phyloP scores from a whole-genome alignment of 2,329 filamentous ascomycete genomes.

The Tolypocladium tundrense region DNA sequence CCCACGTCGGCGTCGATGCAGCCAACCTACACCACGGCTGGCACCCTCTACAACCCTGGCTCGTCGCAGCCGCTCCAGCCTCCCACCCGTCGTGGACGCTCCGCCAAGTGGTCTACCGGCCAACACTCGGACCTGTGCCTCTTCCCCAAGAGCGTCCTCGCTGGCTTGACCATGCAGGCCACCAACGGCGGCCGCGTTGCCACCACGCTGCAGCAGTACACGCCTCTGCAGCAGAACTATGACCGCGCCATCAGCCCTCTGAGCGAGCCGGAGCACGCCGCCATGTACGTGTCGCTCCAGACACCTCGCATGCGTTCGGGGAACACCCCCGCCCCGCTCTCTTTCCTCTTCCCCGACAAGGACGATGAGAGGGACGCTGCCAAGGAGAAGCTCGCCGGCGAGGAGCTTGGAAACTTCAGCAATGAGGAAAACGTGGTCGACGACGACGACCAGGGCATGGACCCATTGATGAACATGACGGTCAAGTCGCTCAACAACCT shows the following conservation, averaged over 20 bases:
- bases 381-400: slow-evolving; percentile 7
- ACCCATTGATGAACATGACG: slow-evolving; percentile 26
- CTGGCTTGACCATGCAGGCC: slow-evolving; percentile 22
- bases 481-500: slow-evolving; percentile 42
- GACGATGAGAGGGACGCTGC: slow-evolving; percentile 9
- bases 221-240: slow-evolving; percentile 43
- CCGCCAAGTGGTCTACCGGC: slow-evolving; percentile 28
- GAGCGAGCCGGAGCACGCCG: slow-evolving; percentile 13
- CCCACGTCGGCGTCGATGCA: slow-evolving; percentile 17
- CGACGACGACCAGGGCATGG: slow-evolving; percentile 16
- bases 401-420: slow-evolving; percentile 10
- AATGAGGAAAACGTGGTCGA: slow-evolving; percentile 18
- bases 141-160: slow-evolving; percentile 25
- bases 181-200: slow-evolving; percentile 2
- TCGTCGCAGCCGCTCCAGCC: slow-evolving; percentile 36
- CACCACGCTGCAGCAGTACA: slow-evolving; percentile 28
- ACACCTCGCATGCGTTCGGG: slow-evolving; percentile 16
- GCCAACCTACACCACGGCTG: slow-evolving; percentile 43
- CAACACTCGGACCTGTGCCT: slow-evolving; percentile 20
- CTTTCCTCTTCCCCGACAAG: slow-evolving; percentile 9
- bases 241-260: slow-evolving; percentile 38
- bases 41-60: slow-evolving; percentile 43
- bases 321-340: slow-evolving; percentile 11
- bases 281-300: slow-evolving; percentile 15
- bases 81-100: slow-evolving; percentile 39